A percentile compares a stretch with the other conserved stretches of the same genome.
Conservation (phyloP, 1,284 basidiomycete genomes). For the Trichosporon coremiiforme region DNA sequence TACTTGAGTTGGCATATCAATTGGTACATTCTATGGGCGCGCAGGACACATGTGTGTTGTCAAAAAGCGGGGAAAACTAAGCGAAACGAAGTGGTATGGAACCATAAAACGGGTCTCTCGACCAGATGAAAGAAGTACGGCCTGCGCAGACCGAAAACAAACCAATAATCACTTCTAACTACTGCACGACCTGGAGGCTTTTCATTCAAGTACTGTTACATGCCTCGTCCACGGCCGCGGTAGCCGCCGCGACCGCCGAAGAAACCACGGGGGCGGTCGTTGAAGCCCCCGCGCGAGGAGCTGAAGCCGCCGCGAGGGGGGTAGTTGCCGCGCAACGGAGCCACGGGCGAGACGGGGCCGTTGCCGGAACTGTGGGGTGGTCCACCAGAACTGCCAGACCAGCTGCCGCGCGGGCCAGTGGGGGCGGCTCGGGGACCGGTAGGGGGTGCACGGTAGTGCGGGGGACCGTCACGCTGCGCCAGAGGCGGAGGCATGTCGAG, state of each 20-base stretch:
- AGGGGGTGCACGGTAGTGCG: conserved; percentile 29
- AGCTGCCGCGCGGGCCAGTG: conserved; percentile 28
- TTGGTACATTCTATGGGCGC: conserved; percentile 9
- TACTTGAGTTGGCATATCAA: conserved; percentile 15
- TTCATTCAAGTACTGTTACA: conserved; percentile 20
- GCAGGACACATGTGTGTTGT: conserved; percentile 8
- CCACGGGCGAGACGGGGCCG: conserved; percentile 30
- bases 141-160: conserved; percentile 16
- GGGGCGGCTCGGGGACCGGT: conserved; percentile 32
- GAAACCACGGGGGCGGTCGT: conserved; percentile 24
- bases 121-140: conserved; percentile 3
- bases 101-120: too few relatives aligned
- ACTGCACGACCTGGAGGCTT: not conserved
- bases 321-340: conserved; percentile 24
- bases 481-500: conserved; percentile 32
- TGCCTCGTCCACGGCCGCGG: conserved; percentile 31
- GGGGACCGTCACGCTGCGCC: conserved; percentile 26
- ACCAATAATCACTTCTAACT: not conserved
- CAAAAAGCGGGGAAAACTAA: conserved; percentile 1
- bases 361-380: conserved; percentile 15
- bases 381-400: conserved; percentile 20
- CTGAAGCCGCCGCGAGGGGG: conserved; percentile 29
- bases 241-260: conserved; percentile 24
- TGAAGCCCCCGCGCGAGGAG: conserved; percentile 21
- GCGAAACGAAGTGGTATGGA: conserved; percentile 28